Base-by-base conservation (phyloP, 2,329 filamentous ascomycete species). In the Fusarium mundagurra region DNA sequence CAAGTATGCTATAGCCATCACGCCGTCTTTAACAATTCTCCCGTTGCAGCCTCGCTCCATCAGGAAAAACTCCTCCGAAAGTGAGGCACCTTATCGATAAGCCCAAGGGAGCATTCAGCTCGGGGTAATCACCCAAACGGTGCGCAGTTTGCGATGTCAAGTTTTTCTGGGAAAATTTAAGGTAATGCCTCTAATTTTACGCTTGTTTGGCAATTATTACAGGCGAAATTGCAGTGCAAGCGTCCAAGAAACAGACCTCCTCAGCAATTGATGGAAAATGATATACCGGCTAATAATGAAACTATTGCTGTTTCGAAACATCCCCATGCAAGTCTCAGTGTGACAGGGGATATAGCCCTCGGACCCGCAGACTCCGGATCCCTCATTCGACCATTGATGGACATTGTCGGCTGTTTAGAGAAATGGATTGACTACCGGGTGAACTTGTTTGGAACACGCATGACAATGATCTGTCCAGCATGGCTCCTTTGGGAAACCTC, bases 281-380 rank as follows among this genome's bases (percentile, higher is more conserved):
- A 61, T 53, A 51, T n/a, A 36, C 45, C 41, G 48, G 55, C 41
- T 59, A 51, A 67, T 45, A 33, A 36, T 53, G 65, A 68, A 67
- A 67, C 63, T 67, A 41, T 47, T 68, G 48, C 44, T 38, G 65
- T 67, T 67, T 68, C 48, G 65, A 68, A 67, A 61, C 65, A 67
- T 27, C 63, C 63, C 34, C 55, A 50, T 48, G 41, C 31, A 53
- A 61, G 63, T 51, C 55, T 36, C 41, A 50, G 41, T n/a, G 9
- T 13, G 31, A 16, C 63, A 67, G 45, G 53, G 65, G 41, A 51
- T 61, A 22, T 36, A 59, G n/a, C 41, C 50, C 24, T 36, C 65
- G 65, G 63, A 67, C 39, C 65, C 65, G 53, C 63, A 43, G 57
- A 43, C 63, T 67, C 65, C 65, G 65, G 8, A n/a, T 53, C 65